Conservation (phyloP, 2,329 filamentous ascomycete genomes). For the Nemania sp. region DNA sequence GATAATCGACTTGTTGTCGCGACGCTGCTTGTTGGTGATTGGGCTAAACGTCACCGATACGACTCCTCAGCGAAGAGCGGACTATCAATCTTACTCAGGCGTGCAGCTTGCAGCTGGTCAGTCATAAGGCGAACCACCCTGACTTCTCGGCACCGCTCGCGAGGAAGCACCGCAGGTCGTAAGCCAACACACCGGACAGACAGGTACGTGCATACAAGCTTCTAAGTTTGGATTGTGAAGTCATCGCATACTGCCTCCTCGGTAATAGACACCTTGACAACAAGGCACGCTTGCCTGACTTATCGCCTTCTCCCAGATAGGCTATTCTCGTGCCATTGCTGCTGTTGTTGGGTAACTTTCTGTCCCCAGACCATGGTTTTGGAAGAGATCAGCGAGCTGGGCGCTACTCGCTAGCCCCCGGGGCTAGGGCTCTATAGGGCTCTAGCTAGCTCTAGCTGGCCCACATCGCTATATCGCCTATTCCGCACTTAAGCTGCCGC, state of each 20-base stretch:
- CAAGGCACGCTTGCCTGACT: neutral
- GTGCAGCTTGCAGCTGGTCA: constrained; percentile 20
- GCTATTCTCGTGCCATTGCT: too few species aligned
- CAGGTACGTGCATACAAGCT: neutral
- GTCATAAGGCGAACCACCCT: constrained; percentile 7
- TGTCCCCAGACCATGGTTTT: neutral
- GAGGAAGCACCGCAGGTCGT: neutral
- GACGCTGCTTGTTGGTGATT: too few species aligned
- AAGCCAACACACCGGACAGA: neutral
- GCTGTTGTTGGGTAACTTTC: too few species aligned
- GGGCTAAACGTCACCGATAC: constrained; percentile 17
- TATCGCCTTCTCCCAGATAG: neutral
- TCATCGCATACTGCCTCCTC: too few species aligned
- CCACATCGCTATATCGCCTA: neutral
- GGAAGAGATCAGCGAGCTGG: neutral
- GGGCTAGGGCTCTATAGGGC: neutral
- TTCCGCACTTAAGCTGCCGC: too few species aligned
- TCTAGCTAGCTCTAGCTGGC: neutral
- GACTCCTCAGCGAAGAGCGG: constrained; percentile 13
- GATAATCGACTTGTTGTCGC: too few species aligned
- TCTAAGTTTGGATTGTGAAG: neutral
- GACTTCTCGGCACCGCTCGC: neutral
- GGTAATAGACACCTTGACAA: neutral
- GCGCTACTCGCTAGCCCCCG: neutral
- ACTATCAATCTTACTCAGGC: constrained; percentile 29